Evolutionary conservation across 2,329 filamentous ascomycete species (phyloP).

Genomic region (Fonsecaea pedrosoi): DNA sequence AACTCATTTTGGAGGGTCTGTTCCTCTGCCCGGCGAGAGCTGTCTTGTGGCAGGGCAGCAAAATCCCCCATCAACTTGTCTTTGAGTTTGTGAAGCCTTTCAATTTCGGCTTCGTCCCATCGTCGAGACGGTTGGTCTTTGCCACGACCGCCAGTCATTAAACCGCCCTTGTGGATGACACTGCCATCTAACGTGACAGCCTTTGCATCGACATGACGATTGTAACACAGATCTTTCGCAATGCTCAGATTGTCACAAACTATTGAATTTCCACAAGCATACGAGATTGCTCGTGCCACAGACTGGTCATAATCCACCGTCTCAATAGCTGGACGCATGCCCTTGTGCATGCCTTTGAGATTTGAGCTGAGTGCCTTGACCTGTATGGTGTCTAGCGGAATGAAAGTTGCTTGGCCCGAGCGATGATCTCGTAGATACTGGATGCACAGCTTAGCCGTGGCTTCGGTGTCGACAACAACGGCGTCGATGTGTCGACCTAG

Average conservation of each 20-base stretch:
- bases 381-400: slow-evolving; percentile 96
- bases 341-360: slow-evolving; percentile 84
- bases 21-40: slow-evolving; percentile 77
- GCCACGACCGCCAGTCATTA: slow-evolving; percentile 94
- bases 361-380: slow-evolving; percentile 89
- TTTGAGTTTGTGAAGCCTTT: slow-evolving; percentile 78
- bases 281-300: slow-evolving; percentile 89
- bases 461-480: slow-evolving; percentile 93
- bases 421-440: slow-evolving; percentile 91
- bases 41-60: slow-evolving; percentile 77
- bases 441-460: slow-evolving; percentile 91
- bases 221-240: slow-evolving; percentile 88
- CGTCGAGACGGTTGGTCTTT: slow-evolving; percentile 72
- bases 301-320: slow-evolving; percentile 91
- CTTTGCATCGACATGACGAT: slow-evolving; percentile 84
- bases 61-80: slow-evolving; percentile 80
- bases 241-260: slow-evolving; percentile 88
- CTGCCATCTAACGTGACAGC: slow-evolving; percentile 94
- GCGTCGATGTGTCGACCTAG: slow-evolving; percentile 93
- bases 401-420: slow-evolving; percentile 87
- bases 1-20: slow-evolving; percentile 82
- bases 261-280: slow-evolving; percentile 92
- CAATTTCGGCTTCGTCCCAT: slow-evolving; percentile 89
- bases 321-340: slow-evolving; percentile 87
- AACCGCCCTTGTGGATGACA: slow-evolving; percentile 92